phyloP scores from a whole-genome alignment of 2,329 filamentous ascomycete species.

The Acrocalymma vagum region DNA sequence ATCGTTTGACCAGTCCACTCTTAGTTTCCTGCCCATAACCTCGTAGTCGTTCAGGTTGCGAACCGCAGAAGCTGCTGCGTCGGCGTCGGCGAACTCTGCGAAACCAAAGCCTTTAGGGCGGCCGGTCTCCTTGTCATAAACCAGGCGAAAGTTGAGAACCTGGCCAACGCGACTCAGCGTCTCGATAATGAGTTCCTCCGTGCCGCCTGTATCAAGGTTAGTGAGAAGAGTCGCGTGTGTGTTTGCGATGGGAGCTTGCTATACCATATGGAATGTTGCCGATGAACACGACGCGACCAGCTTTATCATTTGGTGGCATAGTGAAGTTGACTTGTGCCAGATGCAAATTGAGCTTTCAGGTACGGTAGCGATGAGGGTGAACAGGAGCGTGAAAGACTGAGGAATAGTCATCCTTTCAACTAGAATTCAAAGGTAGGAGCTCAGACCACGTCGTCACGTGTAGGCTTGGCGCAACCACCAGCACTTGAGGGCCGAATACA shows the following conservation, averaged over 20 bases:
- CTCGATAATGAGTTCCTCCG: slow-evolving; percentile 94
- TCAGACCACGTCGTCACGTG: no score
- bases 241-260: slow-evolving; percentile 20
- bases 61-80: slow-evolving; percentile 91
- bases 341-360: no score
- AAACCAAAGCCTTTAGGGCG: slow-evolving; percentile 97
- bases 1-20: slow-evolving; percentile 96
- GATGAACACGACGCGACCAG: slow-evolving; percentile 82
- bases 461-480: slow-evolving; percentile 17
- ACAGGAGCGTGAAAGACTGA: no score
- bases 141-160: slow-evolving; percentile 89
- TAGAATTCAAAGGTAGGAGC: no score
- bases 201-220: slow-evolving; percentile 70
- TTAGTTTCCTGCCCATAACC: slow-evolving; percentile 91
- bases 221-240: slow-evolving; percentile 19
- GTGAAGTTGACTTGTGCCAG: slow-evolving; percentile 2
- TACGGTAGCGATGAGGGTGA: no score
- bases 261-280: slow-evolving; percentile 85
- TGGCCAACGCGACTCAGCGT: slow-evolving; percentile 91
- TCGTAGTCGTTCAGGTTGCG: slow-evolving; percentile 96
- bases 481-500: no score
- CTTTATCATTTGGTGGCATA: slow-evolving; percentile 65
- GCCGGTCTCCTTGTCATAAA: slow-evolving; percentile 95
- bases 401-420: no score
- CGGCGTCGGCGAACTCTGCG: slow-evolving; percentile 91